These are phyloP conservation scores for Samsoniella hepiali DNA, from an alignment of 2,329 filamentous ascomycete genomes.

Conservation along the genomic window DNA sequence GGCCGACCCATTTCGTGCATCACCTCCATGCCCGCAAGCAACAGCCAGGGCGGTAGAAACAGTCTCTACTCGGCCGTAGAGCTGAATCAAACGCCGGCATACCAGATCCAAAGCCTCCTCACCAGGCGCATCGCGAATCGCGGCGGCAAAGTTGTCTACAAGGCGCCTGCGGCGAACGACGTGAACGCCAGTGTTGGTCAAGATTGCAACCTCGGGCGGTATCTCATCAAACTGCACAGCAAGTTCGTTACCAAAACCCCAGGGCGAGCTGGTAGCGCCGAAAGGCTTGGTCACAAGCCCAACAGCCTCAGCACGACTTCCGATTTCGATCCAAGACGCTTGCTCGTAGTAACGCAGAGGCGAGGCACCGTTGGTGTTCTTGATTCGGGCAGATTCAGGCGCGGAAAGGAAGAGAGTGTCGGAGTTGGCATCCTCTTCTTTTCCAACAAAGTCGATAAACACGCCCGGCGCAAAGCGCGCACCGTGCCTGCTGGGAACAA, in stretches of 20 bases:
- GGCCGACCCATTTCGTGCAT: conserved; percentile 66
- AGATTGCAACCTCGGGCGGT: conserved; percentile 78
- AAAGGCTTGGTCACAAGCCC: conserved; percentile 73
- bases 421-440: conserved; percentile 53
- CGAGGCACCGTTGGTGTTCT: conserved; percentile 52
- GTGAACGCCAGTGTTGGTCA: conserved; percentile 89
- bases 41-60: conserved; percentile 90
- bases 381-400: conserved; percentile 84
- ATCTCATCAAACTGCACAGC: conserved; percentile 91
- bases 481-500: conserved; percentile 50
- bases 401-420: conserved; percentile 80
- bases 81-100: conserved; percentile 76
- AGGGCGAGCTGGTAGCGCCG: conserved; percentile 61
- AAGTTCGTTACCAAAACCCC: conserved; percentile 91
- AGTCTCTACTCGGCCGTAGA: conserved; percentile 85
- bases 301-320: conserved; percentile 71
- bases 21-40: conserved; percentile 87
- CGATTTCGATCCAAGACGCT: conserved; percentile 69
- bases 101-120: conserved; percentile 80
- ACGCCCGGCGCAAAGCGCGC: conserved; percentile 78
- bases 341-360: conserved; percentile 69
- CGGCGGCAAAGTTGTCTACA: conserved; percentile 86
- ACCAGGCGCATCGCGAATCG: conserved; percentile 69
- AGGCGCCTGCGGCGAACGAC: conserved; percentile 78
- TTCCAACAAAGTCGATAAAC: conserved; percentile 79